Evolutionary conservation across 805 yeast species (phyloP).

Genomic region (Geotrichum ghanense): DNA sequence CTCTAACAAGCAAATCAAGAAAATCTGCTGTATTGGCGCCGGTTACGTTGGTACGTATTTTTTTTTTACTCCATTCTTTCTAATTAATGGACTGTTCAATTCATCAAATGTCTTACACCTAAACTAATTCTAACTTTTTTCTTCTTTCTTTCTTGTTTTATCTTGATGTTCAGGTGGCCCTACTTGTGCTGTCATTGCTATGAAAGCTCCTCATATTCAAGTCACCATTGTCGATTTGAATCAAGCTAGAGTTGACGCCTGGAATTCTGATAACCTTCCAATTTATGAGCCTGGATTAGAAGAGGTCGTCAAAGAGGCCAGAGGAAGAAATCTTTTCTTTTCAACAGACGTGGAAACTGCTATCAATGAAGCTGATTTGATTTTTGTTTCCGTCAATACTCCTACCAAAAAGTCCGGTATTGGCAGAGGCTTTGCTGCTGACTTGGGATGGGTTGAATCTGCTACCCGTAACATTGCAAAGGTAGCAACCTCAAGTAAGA

Average conservation of each 20-base stretch:
- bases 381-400: slow-evolving; percentile 23
- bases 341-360: slow-evolving; percentile 21
- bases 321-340: slow-evolving; percentile 21
- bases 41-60: slow-evolving; percentile 24
- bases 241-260: slow-evolving; percentile 21
- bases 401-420: slow-evolving; percentile 23
- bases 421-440: slow-evolving; percentile 22
- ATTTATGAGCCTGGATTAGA: slow-evolving; percentile 24
- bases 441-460: slow-evolving; percentile 19
- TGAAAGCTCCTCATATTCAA: slow-evolving; percentile 16
- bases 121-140: too few species aligned
- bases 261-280: slow-evolving; percentile 22
- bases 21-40: slow-evolving; percentile 25
- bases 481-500: slow-evolving; percentile 20
- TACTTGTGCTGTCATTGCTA: slow-evolving; percentile 22
- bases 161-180: too few species aligned
- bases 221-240: slow-evolving; percentile 22
- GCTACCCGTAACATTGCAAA: slow-evolving; percentile 23
- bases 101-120: background rate
- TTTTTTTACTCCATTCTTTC: too few species aligned
- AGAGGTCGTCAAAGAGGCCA: slow-evolving; percentile 18
- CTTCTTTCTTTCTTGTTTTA: too few species aligned
- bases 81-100: too few species aligned
- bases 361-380: slow-evolving; percentile 21
- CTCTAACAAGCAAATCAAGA: background rate